Conservation (phyloP, 441 rosid genomes). For the Arabidopsis lyrata region DNA sequence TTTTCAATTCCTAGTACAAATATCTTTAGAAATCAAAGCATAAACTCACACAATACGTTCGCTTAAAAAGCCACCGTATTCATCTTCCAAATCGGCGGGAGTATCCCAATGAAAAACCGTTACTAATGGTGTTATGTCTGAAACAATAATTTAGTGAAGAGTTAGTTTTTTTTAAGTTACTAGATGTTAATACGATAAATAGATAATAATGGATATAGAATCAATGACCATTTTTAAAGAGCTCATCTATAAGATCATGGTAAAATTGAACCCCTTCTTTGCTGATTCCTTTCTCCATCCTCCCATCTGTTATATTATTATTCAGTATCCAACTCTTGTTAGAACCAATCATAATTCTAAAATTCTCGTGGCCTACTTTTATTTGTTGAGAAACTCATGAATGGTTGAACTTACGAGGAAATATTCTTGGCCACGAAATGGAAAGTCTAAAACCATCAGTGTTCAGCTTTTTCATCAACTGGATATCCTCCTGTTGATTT, state of each 20-base stretch:
- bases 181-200: neutral
- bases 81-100: conserved; percentile 46
- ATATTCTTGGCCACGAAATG: conserved; percentile 55
- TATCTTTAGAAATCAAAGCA: too few relatives aligned
- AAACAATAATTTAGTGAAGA: conserved; percentile 1
- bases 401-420: conserved; percentile 49
- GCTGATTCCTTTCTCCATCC: conserved; percentile 52
- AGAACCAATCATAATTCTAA: neutral
- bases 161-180: neutral
- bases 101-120: conserved; percentile 54
- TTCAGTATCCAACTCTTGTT: neutral
- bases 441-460: conserved; percentile 55
- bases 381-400: neutral
- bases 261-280: conserved; percentile 53
- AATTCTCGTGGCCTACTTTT: too few relatives aligned
- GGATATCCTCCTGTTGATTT: conserved; percentile 48
- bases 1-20: too few relatives aligned
- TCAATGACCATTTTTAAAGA: conserved; percentile 45
- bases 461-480: conserved; percentile 44
- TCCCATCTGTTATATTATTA: conserved; percentile 47
- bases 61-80: conserved; percentile 48
- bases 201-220: neutral
- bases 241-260: conserved; percentile 52
- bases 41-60: conserved; percentile 44
- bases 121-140: conserved; percentile 51